Evolutionary conservation across 495 filamentous ascomycete species (phyloP).

Genomic region (Ramalina intermedia): DNA sequence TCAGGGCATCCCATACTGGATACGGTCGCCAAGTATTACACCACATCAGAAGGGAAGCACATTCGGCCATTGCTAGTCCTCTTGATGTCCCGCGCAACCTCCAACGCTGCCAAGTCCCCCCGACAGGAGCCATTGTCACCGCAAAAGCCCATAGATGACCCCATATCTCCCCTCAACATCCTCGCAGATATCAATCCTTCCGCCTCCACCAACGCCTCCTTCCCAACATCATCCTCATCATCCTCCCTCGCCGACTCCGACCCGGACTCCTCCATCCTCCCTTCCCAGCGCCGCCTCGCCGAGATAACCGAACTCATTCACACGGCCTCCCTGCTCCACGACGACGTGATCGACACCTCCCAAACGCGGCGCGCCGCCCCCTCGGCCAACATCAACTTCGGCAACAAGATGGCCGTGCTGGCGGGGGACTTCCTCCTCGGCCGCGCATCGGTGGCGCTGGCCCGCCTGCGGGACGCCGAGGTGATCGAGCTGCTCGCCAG

Average conservation of each 20-base stretch:
- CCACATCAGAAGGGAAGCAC: conserved; percentile 91
- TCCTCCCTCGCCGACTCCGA: conserved; percentile 31
- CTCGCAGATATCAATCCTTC: conserved; percentile 75
- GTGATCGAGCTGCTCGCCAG: conserved; percentile 89
- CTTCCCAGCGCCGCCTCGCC: conserved; percentile 81
- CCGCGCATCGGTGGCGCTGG: conserved; percentile 83
- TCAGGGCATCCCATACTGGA: conserved; percentile 89
- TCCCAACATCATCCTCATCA: conserved; percentile 34
- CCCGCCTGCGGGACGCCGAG: conserved; percentile 78
- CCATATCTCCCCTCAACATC: conserved; percentile 60
- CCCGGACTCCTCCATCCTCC: conserved; percentile 56
- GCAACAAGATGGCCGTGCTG: conserved; percentile 97
- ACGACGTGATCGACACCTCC: conserved; percentile 95
- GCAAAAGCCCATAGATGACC: conserved; percentile 42
- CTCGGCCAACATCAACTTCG: conserved; percentile 84
- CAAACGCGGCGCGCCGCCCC: conserved; percentile 64
- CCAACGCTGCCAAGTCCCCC: conserved; percentile 52
- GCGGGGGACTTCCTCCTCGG: conserved; percentile 92
- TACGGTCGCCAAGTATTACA: conserved; percentile 95
- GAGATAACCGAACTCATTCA: conserved; percentile 97
- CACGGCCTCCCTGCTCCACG: conserved; percentile 89
- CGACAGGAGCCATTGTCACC: conserved; percentile 3
- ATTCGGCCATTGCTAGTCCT: conserved; percentile 86
- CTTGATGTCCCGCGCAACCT: conserved; percentile 87
- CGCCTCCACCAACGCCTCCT: conserved; percentile 30